phyloP scores from a whole-genome alignment of 2,329 filamentous ascomycete species.

The Colletotrichum sp. region DNA sequence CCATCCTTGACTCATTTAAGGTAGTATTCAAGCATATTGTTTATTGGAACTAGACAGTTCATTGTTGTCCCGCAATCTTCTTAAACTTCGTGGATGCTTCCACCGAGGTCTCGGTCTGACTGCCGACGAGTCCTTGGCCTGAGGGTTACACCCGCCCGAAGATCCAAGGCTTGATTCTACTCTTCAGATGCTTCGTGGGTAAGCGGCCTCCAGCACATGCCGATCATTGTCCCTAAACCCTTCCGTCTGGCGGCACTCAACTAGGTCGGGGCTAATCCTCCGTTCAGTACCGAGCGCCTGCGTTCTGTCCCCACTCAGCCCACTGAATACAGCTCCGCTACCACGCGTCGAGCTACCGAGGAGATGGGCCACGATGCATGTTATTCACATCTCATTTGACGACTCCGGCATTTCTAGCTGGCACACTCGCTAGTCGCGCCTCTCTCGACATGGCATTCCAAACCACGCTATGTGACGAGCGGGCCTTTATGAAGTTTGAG shows the following conservation, averaged over 20 bases:
- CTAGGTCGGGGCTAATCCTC: background rate
- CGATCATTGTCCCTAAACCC: background rate
- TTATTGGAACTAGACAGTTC: background rate
- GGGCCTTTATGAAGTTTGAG: background rate
- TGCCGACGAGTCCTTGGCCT: background rate
- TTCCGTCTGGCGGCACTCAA: background rate
- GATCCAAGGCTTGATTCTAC: background rate
- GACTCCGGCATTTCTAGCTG: background rate
- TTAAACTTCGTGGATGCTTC: background rate
- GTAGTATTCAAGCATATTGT: background rate
- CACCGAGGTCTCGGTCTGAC: background rate
- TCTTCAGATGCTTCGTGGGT: background rate
- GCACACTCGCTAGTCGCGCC: background rate
- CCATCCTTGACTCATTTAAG: background rate
- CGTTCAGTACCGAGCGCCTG: background rate
- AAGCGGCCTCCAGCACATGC: background rate
- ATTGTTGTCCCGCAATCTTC: background rate
- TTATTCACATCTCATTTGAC: slow-evolving; percentile 18
- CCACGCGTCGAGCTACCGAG: background rate
- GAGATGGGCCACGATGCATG: background rate
- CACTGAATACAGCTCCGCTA: background rate
- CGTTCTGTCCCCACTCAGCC: background rate
- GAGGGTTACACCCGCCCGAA: background rate
- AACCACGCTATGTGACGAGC: background rate
- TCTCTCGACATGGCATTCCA: background rate